Evolutionary conservation across 208 protist genomes (phyloP), one percentile per base, ranked within the genome.

Genomic region (Vickermania ingenoplastis): DNA sequence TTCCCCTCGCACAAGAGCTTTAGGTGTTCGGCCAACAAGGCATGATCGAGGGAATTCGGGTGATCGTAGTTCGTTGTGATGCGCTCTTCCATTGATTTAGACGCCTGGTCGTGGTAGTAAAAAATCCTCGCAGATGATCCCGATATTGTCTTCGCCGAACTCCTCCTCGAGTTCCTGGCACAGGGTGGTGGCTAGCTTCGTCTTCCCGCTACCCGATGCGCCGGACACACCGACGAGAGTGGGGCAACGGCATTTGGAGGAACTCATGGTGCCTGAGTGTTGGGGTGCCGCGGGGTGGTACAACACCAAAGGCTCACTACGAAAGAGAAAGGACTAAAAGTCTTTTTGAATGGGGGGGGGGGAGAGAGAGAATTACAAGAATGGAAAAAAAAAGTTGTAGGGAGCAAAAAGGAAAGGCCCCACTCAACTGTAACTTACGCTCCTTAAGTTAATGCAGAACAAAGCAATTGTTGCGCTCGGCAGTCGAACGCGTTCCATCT

Each of bases 141-240:
- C 76, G 11, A 95, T 73, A 70, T 82, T 77, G 31, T 78, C 69
- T 0, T 71, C 61, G 14, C 61, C 60, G 41, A 89, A 65, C 23
- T 61, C 28, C 2, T 31, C 14, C 45, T 70, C 67, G 17, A 97
- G 78, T 27, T 74, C 31, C 24, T 70, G 36, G 23, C 68, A 75
- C 4, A 97, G 79, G n/a, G 74, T 86, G 3, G 72, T 89, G 54
- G 71, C 71, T 13, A 81, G 67, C 26, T 31, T 52, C 63, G 71
- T 74, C 76, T 97, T 97, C 29, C 92, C 92, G 13, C 73, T 88
- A 4, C 87, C 92, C 21, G 74, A 92, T 41, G 85, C 85, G 29
- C 89, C 91, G 28, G 75, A 67, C 21, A 97, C 77, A 50, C 89
- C 94, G 51, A 97, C 88, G 11, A 96, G 62, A 45, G 61, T 67